Percentiles rank a stretch among this genome's conserved stretches.
Conservation (phyloP, 768 basidiomycete genomes). For the Chiua virens region DNA sequence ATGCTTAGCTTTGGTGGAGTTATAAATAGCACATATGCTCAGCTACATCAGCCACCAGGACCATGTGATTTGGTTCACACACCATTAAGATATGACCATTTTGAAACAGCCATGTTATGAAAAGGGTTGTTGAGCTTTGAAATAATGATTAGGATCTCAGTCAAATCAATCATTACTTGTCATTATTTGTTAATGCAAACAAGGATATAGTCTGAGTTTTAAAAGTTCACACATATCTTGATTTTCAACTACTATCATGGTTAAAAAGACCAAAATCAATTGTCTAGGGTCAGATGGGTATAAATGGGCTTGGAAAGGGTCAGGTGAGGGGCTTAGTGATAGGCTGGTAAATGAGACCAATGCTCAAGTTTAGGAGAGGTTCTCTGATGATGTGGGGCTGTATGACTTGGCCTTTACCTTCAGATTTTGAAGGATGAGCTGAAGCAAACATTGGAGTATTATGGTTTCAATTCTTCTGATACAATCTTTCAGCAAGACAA, state of each 20-base stretch:
- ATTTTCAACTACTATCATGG: not conserved
- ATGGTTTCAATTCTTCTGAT: no score
- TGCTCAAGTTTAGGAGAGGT: no score
- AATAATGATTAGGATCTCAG: not conserved
- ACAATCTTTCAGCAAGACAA: no score
- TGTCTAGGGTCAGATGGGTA: no score
- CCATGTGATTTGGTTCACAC: not conserved
- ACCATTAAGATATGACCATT: not conserved
- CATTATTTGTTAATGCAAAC: not conserved
- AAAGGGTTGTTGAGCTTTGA: constrained; percentile 3
- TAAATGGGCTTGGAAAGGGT: no score
- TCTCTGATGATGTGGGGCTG: no score
- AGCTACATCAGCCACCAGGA: not conserved
- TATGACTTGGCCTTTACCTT: no score
- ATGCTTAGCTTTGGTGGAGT: constrained; percentile 13
- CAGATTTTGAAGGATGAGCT: no score
- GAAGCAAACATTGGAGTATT: no score
- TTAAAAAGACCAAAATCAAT: no score
- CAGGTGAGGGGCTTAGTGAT: no score
- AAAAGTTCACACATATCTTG: not conserved
- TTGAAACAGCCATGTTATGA: not conserved
- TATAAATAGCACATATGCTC: not conserved
- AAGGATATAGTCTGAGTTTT: constrained; percentile 1
- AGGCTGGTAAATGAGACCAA: no score
- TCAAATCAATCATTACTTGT: not conserved